Evolutionary conservation across 768 basidiomycete genomes (phyloP), one percentile per base, ranked within the genome.

Genomic region (Russula dissimulans): DNA sequence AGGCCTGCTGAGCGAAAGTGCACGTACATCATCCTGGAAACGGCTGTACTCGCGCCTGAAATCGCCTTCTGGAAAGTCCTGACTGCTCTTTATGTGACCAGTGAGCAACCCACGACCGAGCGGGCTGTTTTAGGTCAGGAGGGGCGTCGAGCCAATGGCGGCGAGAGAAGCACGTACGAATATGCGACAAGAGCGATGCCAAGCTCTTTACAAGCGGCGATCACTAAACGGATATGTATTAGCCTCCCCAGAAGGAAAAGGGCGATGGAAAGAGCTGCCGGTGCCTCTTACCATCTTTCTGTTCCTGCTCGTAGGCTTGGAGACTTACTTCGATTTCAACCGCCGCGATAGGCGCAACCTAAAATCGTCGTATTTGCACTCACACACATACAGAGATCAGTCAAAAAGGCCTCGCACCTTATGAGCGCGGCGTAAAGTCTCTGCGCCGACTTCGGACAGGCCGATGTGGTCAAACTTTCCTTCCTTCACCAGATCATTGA

Each of bases 291-390:
- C 77, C 77, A 17, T 77, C 73, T 64, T 75, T 76, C 15, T 81
- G 77, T 54, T 81, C 75, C 26, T 75, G 72, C 60, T 81, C 81
- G 54, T 82, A 83, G 2, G 79, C 75, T 77, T 81, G 85, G 2
- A 81, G 77, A 65, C 82, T 85, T 44, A 85, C 72, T 68, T 89
- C 87, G 54, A 87, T 84, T 68, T 89, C 85, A 8, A 84, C 81
- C 15, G 79, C 74, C 12, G 80, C 75, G 59, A 86, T 77, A 18
- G 52, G 52, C 29, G 4, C 12, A 31, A 42, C 29, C 52, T 53
- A 26, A 31, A 26, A 17, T n/a, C 41, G 8, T 6, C 29, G 17
- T 12, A 42, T 53, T 31, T 42, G 29, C 4, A 22, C 15, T 5
- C 52, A 41, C 26, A 3, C 15, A 26, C 1, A 26, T 26, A 26